Percentiles rank a stretch among this genome's conserved stretches.
phyloP scores from a whole-genome alignment of 2,329 filamentous ascomycete genomes.

The Anisogramma anomala region DNA sequence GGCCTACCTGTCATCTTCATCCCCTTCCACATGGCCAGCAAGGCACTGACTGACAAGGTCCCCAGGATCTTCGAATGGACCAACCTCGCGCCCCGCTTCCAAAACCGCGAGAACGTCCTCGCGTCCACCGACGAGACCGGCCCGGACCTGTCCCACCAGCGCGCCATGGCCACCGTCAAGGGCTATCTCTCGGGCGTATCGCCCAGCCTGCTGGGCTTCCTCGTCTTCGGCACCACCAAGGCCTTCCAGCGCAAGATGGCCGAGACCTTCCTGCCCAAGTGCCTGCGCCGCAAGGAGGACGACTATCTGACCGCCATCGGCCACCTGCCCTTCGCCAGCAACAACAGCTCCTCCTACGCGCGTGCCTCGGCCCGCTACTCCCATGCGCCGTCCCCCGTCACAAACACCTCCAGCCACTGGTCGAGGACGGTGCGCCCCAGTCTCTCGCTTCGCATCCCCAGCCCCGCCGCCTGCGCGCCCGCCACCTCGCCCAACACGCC shows the following conservation, averaged over 20 bases:
- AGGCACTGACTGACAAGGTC: neutral
- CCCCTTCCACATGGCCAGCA: neutral
- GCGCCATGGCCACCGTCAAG: constrained; percentile 11
- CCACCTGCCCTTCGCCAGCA: neutral
- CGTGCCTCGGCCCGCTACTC: neutral
- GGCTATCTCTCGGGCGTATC: constrained; percentile 20
- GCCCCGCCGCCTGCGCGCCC: neutral
- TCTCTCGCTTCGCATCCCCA: neutral
- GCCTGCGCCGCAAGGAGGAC: constrained; percentile 1
- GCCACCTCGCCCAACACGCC: neutral
- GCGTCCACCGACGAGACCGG: constrained; percentile 22
- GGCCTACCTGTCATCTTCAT: neutral
- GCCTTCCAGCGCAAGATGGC: constrained; percentile 17
- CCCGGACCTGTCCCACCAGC: constrained; percentile 7
- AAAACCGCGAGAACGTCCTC: constrained; percentile 19
- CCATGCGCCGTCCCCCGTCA: neutral
- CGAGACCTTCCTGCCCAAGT: constrained; percentile 13
- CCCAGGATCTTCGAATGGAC: constrained; percentile 11
- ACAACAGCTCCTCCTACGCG: constrained; percentile 1
- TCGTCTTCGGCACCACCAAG: constrained; percentile 20
- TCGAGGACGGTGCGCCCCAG: neutral
- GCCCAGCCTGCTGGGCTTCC: constrained; percentile 17
- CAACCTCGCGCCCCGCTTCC: constrained; percentile 4
- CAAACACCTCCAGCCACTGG: neutral
- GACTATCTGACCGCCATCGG: neutral